phyloP scores from a whole-genome alignment of 192 early-diverging fungal species.

The Coemansia furcata region DNA sequence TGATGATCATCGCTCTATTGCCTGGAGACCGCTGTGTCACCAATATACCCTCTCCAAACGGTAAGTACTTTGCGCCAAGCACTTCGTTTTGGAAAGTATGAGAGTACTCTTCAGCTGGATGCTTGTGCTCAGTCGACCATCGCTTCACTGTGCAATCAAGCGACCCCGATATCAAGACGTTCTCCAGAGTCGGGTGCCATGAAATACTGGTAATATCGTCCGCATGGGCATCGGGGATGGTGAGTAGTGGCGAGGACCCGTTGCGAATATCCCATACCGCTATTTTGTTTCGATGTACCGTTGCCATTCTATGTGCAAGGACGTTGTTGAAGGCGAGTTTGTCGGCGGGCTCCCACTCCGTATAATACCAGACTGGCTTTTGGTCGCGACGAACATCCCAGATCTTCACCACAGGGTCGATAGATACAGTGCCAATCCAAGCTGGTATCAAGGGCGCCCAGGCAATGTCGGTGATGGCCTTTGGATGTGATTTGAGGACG shows the following conservation, averaged over 20 bases:
- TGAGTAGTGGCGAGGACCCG: slow-evolving; percentile 33
- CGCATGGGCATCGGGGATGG: slow-evolving; percentile 35
- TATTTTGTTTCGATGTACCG: slow-evolving; percentile 41
- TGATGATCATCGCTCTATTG: slow-evolving; percentile 12
- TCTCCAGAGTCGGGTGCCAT: slow-evolving; percentile 30
- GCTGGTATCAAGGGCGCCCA: slow-evolving; percentile 40
- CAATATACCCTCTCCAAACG: slow-evolving; percentile 40
- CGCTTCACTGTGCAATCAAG: slow-evolving; percentile 42
- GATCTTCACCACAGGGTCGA: slow-evolving; percentile 48
- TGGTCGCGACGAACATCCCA: slow-evolving; percentile 47
- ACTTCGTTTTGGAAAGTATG: slow-evolving; percentile 28
- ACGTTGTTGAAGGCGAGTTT: slow-evolving; percentile 38
- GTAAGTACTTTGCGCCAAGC: slow-evolving; percentile 30
- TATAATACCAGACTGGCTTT: slow-evolving; percentile 49
- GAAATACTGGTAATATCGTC: slow-evolving; percentile 43
- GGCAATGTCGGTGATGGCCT: slow-evolving; percentile 45
- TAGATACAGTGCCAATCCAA: slow-evolving; percentile 46
- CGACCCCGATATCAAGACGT: slow-evolving; percentile 27
- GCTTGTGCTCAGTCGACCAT: slow-evolving; percentile 15
- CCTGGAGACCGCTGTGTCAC: slow-evolving; percentile 21
- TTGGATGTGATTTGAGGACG: slow-evolving; percentile 34
- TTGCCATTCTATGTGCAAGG: slow-evolving; percentile 36
- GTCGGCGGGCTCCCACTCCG: slow-evolving; percentile 46
- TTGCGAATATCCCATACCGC: slow-evolving; percentile 49
- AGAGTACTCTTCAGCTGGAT: slow-evolving; percentile 17